Conservation (phyloP, 805 yeast genomes). For the Saturnispora sekii region DNA sequence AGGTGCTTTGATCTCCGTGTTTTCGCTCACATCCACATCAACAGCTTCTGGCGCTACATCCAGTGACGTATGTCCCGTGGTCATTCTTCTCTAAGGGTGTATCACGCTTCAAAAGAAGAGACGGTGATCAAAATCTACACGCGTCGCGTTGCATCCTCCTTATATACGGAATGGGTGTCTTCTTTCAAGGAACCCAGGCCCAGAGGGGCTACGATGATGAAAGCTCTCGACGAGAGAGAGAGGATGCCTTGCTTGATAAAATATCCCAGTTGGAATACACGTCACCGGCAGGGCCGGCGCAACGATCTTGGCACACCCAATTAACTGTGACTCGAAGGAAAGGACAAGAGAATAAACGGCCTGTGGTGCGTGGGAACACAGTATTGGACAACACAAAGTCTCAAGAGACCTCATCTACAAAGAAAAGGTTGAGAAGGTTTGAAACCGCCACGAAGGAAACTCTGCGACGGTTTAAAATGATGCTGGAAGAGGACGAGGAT, state of each 20-base stretch:
- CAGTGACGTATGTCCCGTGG: too few relatives aligned
- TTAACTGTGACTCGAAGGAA: background rate
- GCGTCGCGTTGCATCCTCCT: background rate
- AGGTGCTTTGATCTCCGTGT: too few relatives aligned
- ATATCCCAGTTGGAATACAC: too few relatives aligned
- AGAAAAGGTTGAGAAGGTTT: slow-evolving; percentile 3
- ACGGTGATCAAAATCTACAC: background rate
- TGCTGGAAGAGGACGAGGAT: background rate
- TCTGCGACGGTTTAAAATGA: slow-evolving; percentile 3
- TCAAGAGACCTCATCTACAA: background rate
- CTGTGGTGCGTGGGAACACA: too few relatives aligned
- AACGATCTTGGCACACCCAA: background rate
- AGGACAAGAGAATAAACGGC: too few relatives aligned
- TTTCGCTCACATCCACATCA: too few relatives aligned
- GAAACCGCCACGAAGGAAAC: slow-evolving; percentile 7
- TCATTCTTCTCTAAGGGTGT: too few relatives aligned
- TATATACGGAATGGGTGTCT: background rate
- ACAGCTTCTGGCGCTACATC: too few relatives aligned
- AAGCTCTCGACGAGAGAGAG: background rate
- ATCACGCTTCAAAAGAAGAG: too few relatives aligned
- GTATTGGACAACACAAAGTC: too few relatives aligned
- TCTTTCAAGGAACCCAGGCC: slow-evolving; percentile 3
- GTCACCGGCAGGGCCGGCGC: background rate
- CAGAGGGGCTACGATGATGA: slow-evolving; percentile 6
- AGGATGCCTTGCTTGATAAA: too few relatives aligned